phyloP scores from a whole-genome alignment of 2,329 filamentous ascomycete species.

The Acrocalymma vagum region DNA sequence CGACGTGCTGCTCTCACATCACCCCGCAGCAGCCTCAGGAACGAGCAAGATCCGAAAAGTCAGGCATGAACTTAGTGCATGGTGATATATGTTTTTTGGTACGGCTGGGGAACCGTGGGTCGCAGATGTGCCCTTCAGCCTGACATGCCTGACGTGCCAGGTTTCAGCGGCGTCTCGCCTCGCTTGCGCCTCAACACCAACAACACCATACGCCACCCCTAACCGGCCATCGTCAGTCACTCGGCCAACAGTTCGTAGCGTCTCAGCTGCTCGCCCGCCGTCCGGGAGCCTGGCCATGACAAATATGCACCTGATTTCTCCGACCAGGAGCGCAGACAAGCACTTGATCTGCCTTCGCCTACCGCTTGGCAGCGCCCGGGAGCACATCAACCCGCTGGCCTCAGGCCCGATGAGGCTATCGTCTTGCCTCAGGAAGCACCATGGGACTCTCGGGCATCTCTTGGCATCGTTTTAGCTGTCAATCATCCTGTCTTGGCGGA shows the following conservation, averaged over 20 bases:
- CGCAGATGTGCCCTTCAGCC: slow-evolving; percentile 18
- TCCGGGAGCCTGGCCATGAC: not conserved
- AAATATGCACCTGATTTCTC: not conserved
- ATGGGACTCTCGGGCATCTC: slow-evolving; percentile 30
- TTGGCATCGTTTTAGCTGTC: slow-evolving; percentile 35
- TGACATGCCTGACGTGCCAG: slow-evolving; percentile 18
- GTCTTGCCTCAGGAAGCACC: slow-evolving; percentile 23
- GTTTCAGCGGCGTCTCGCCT: slow-evolving; percentile 30
- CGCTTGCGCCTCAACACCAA: slow-evolving; percentile 14
- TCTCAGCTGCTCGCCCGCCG: slow-evolving; percentile 11
- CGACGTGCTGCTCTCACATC: too few relatives aligned
- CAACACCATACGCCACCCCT: not conserved
- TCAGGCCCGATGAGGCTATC: slow-evolving; percentile 19
- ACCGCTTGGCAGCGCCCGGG: slow-evolving; percentile 31
- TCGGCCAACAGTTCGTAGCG: slow-evolving; percentile 1
- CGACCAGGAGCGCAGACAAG: too few relatives aligned
- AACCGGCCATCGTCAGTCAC: not conserved
- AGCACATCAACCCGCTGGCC: slow-evolving; percentile 23
- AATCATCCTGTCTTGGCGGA: slow-evolving; percentile 35
- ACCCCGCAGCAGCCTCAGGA: slow-evolving; percentile 19
- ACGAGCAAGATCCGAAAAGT: slow-evolving; percentile 16
- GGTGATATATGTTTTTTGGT: slow-evolving; percentile 11
- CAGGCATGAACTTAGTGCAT: slow-evolving; percentile 20
- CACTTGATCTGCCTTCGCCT: slow-evolving; percentile 8
- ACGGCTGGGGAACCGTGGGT: slow-evolving; percentile 11